These are phyloP conservation scores for Metarhizium robertsii DNA, from an alignment of 2,329 filamentous ascomycete genomes.

Conservation along the genomic window DNA sequence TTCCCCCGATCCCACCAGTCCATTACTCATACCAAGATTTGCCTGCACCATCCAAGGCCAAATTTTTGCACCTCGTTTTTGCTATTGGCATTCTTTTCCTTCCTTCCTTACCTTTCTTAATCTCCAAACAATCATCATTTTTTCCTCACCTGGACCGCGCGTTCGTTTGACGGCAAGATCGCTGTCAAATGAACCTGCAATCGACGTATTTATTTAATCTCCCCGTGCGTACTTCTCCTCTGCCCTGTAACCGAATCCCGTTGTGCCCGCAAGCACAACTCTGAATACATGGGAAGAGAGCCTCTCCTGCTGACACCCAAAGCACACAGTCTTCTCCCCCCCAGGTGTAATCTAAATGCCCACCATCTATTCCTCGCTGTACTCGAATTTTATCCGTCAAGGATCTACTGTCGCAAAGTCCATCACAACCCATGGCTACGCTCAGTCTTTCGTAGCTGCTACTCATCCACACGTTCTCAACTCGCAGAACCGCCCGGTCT, in stretches of 20 bases:
- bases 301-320: not conserved
- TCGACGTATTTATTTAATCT: slow-evolving; percentile 48
- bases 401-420: slow-evolving; percentile 80
- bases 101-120: slow-evolving; percentile 8
- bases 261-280: no score
- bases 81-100: not conserved
- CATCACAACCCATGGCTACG: slow-evolving; percentile 94
- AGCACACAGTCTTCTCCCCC: slow-evolving; percentile 40
- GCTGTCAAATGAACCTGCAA: slow-evolving; percentile 99
- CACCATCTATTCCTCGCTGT: slow-evolving; percentile 58
- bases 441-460: slow-evolving; percentile 92
- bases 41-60: slow-evolving; percentile 2
- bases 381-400: slow-evolving; percentile 85
- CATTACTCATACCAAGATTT: slow-evolving; percentile 1
- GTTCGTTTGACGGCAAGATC: slow-evolving; percentile 77
- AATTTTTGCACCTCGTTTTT: not conserved
- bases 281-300: not conserved
- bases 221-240: slow-evolving; percentile 43
- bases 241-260: not conserved
- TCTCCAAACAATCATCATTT: slow-evolving; percentile 8
- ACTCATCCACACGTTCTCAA: slow-evolving; percentile 72
- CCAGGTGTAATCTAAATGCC: slow-evolving; percentile 82
- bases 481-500: slow-evolving; percentile 58
- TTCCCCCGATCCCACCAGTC: not conserved
- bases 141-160: slow-evolving; percentile 45